Conservation (phyloP, 495 filamentous ascomycete genomes). For the Tuber aestivum region DNA sequence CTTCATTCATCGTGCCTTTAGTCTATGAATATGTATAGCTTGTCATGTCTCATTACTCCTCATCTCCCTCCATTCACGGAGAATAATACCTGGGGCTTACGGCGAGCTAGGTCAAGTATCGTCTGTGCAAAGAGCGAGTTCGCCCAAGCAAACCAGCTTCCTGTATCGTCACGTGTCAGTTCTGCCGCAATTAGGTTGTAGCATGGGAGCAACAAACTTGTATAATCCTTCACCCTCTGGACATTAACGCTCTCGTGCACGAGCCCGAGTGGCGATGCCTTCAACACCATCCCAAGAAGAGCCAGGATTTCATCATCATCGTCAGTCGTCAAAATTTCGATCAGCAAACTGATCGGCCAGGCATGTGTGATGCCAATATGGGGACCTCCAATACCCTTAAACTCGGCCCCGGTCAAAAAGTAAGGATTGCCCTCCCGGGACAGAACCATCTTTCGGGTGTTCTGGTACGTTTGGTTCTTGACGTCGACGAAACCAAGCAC, state of each 20-base stretch:
- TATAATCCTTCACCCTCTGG: constrained; percentile 65
- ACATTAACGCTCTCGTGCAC: constrained; percentile 93
- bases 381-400: constrained; percentile 78
- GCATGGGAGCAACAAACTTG: constrained; percentile 51
- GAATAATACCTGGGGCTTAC: constrained; percentile 86
- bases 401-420: constrained; percentile 69
- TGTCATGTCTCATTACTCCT: not conserved
- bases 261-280: constrained; percentile 66
- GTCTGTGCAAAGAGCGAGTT: constrained; percentile 95
- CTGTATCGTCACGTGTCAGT: constrained; percentile 46
- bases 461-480: constrained; percentile 68
- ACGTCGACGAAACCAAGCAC: constrained; percentile 72
- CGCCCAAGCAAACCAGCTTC: constrained; percentile 96
- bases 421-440: constrained; percentile 78
- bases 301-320: constrained; percentile 74
- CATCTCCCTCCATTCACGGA: constrained; percentile 1
- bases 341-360: constrained; percentile 94
- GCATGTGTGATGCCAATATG: constrained; percentile 78
- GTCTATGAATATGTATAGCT: not conserved
- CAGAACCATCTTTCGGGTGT: constrained; percentile 88
- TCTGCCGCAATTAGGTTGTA: not conserved
- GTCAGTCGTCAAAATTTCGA: constrained; percentile 85
- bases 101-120: constrained; percentile 75
- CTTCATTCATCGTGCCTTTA: not conserved
- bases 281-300: constrained; percentile 65